A percentile compares a stretch with the other conserved stretches of the same genome.
Evolutionary conservation across 345 rosid species (phyloP).

Genomic region (Balakata baccata): DNA sequence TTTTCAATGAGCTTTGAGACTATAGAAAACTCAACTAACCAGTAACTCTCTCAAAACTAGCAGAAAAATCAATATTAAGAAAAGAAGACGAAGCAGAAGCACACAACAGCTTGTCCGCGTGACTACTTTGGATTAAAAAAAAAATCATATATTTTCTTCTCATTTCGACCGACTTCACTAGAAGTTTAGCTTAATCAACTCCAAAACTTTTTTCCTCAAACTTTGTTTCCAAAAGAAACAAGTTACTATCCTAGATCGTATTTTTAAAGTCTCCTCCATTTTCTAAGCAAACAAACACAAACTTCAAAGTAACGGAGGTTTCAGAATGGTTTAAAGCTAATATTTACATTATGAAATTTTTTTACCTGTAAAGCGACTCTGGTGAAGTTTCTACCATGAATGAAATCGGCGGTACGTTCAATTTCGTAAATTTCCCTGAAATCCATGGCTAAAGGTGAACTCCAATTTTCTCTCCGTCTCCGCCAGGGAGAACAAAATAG

Average conservation of each 20-base stretch:
- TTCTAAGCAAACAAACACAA: not conserved
- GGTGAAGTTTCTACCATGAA: slow-evolving; percentile 47
- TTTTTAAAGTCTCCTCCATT: not conserved
- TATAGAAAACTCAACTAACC: too few species aligned
- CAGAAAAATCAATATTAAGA: too few species aligned
- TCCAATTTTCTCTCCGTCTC: not conserved
- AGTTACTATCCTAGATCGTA: not conserved
- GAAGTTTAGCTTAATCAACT: not conserved
- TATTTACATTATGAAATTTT: not conserved
- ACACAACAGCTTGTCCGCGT: too few species aligned
- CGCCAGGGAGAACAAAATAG: not conserved
- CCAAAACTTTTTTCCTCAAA: not conserved
- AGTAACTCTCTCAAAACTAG: too few species aligned
- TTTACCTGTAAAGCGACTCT: slow-evolving; percentile 80
- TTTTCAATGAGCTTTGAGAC: too few species aligned
- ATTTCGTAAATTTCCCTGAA: slow-evolving; percentile 56
- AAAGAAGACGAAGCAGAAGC: too few species aligned
- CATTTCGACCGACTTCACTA: not conserved
- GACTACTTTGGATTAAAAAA: too few species aligned
- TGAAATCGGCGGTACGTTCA: slow-evolving; percentile 57
- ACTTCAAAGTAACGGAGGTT: not conserved
- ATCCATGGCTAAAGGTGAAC: slow-evolving; percentile 34
- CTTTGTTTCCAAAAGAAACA: not conserved
- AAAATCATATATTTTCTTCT: too few species aligned
- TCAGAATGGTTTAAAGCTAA: slow-evolving; percentile 5